Conservation (phyloP, 2,329 filamentous ascomycete genomes). For the Stemphylium vesicarium region DNA sequence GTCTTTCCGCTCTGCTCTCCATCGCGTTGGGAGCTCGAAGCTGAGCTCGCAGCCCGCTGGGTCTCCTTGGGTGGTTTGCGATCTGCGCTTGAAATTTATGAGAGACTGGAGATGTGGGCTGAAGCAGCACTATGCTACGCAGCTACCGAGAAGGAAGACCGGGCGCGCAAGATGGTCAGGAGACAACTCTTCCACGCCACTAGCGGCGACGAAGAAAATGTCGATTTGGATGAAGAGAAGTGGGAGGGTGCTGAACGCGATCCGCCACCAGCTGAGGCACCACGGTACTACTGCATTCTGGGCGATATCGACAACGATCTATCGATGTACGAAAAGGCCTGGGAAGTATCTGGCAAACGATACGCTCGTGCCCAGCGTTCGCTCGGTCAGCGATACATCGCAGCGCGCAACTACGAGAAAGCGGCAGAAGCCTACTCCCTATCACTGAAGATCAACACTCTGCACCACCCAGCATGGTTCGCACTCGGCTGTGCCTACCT, state of each 20-base stretch:
- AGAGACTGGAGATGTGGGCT: slow-evolving; percentile 89
- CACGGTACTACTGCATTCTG: slow-evolving; percentile 89
- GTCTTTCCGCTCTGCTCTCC: slow-evolving; percentile 84
- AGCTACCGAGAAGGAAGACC: slow-evolving; percentile 78
- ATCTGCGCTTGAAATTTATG: slow-evolving; percentile 94
- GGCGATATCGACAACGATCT: slow-evolving; percentile 84
- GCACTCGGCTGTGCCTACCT: slow-evolving; percentile 87
- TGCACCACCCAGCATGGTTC: slow-evolving; percentile 87
- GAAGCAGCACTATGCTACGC: slow-evolving; percentile 92
- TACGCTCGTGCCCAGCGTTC: slow-evolving; percentile 89
- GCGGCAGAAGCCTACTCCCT: slow-evolving; percentile 80
- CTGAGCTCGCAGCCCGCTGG: slow-evolving; percentile 93
- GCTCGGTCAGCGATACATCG: slow-evolving; percentile 78
- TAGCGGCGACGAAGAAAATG: slow-evolving; percentile 47
- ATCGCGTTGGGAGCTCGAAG: slow-evolving; percentile 90
- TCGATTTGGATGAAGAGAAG: slow-evolving; percentile 54
- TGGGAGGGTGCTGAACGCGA: slow-evolving; percentile 72
- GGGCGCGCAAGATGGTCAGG: slow-evolving; percentile 77
- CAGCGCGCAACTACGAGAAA: slow-evolving; percentile 67
- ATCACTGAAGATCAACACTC: slow-evolving; percentile 77
- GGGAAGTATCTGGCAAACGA: slow-evolving; percentile 80
- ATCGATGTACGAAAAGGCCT: slow-evolving; percentile 80
- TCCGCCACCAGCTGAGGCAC: slow-evolving; percentile 79
- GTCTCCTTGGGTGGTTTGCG: slow-evolving; percentile 83
- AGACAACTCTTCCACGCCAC: slow-evolving; percentile 78